Conservation (phyloP, 139 green algal species). For the Coelastrella sp. region DNA sequence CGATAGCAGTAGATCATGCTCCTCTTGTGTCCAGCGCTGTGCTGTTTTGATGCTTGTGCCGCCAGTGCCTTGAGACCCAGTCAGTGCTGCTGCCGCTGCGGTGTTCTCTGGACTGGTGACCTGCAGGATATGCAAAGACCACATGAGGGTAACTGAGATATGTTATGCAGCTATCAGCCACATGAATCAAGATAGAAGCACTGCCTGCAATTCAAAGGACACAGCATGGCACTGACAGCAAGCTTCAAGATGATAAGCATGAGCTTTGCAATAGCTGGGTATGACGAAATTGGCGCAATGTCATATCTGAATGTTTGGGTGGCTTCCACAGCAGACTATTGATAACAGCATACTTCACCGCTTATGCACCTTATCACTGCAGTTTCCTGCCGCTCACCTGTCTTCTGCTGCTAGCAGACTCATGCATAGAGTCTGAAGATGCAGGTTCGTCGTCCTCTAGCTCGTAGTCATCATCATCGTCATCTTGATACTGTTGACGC, state of each 20-base stretch:
- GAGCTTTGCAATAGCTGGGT: no score
- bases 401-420: slow-evolving; percentile 26
- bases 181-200: no score
- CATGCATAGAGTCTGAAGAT: neutral
- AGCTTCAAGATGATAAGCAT: no score
- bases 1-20: slow-evolving; percentile 37
- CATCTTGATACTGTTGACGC: neutral
- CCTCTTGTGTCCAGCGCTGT: slow-evolving; percentile 47
- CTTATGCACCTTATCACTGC: neutral
- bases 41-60: slow-evolving; percentile 23
- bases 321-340: neutral
- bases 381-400: neutral
- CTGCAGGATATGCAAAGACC: neutral
- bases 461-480: neutral
- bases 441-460: slow-evolving; percentile 13
- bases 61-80: neutral
- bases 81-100: neutral
- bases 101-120: neutral
- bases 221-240: neutral
- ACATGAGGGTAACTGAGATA: neutral
- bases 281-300: no score
- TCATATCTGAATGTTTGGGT: neutral
- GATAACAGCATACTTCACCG: no score
- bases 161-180: no score
- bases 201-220: neutral